Percentiles rank a stretch among this genome's conserved stretches.
phyloP scores from a whole-genome alignment of 1,284 basidiomycete genomes.

The Athelia sp. region DNA sequence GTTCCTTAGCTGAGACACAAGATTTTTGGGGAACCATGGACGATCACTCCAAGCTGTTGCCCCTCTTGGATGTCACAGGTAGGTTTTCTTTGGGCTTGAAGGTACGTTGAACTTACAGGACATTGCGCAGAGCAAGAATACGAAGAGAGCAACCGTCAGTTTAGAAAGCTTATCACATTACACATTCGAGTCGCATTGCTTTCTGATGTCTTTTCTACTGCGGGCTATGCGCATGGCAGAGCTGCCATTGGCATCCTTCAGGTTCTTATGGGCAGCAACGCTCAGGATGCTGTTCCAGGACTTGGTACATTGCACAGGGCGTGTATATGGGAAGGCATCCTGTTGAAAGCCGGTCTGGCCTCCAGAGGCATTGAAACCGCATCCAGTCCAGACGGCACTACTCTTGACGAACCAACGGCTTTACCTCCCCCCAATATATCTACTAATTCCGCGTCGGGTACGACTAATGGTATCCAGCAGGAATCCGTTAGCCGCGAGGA shows the following conservation, averaged over 20 bases:
- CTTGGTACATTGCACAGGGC: constrained; percentile 84
- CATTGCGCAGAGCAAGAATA: constrained; percentile 37
- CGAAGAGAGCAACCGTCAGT: constrained; percentile 56
- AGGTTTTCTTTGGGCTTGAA: constrained; percentile 9
- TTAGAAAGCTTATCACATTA: constrained; percentile 75
- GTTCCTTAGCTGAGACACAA: constrained; percentile 66
- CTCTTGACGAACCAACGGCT: constrained; percentile 40
- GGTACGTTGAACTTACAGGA: constrained; percentile 6
- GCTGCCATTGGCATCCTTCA: constrained; percentile 75
- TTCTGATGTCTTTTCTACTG: constrained; percentile 85
- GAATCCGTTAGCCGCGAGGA: constrained; percentile 16
- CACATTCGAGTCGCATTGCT: constrained; percentile 81
- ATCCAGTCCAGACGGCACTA: constrained; percentile 32
- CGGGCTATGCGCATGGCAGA: constrained; percentile 80
- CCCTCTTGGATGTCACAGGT: constrained; percentile 55
- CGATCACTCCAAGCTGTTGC: constrained; percentile 54
- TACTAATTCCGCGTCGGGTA: constrained; percentile 24
- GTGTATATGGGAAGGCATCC: constrained; percentile 82
- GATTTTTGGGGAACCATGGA: constrained; percentile 63
- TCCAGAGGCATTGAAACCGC: constrained; percentile 46
- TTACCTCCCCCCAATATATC: constrained; percentile 33
- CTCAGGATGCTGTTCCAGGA: constrained; percentile 65
- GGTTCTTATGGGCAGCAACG: constrained; percentile 60
- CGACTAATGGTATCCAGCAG: constrained; percentile 31
- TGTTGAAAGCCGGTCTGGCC: constrained; percentile 60